Percentiles rank a stretch among this genome's conserved stretches.
Evolutionary conservation across 306 rosid genomes (phyloP).

Genomic region (Begonia masoniana): DNA sequence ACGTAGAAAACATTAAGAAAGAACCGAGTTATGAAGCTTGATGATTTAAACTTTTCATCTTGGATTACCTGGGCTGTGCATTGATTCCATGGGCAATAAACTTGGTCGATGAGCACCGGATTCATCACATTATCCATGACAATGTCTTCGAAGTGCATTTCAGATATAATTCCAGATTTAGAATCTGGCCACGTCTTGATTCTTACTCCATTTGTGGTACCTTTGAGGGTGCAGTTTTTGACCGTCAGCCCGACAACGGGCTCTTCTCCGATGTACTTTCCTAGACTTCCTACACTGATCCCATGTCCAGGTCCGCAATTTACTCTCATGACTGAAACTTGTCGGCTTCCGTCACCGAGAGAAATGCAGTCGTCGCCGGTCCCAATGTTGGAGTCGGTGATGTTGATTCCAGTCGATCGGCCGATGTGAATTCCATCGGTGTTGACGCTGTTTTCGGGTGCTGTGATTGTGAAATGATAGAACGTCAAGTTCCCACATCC

Average conservation of each 20-base stretch:
- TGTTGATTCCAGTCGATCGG: conserved; percentile 22
- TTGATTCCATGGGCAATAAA: conserved; percentile 27
- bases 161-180: conserved; percentile 25
- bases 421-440: conserved; percentile 46
- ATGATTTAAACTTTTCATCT: no score
- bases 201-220: conserved; percentile 10
- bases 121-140: conserved; percentile 33
- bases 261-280: conserved; percentile 17
- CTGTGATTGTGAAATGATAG: conserved; percentile 7
- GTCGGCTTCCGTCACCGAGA: conserved; percentile 26
- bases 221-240: conserved; percentile 10
- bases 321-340: conserved; percentile 7
- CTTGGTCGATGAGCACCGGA: conserved; percentile 42
- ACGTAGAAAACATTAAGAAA: background rate
- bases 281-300: conserved; percentile 30
- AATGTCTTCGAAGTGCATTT: conserved; percentile 24
- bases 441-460: conserved; percentile 21
- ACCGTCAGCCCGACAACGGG: conserved; percentile 13
- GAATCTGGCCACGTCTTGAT: conserved; percentile 38
- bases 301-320: conserved; percentile 46
- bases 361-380: conserved; percentile 50
- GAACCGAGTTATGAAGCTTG: background rate
- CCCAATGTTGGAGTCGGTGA: conserved; percentile 13
- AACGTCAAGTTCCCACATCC: conserved; percentile 24
- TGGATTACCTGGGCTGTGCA: conserved; percentile 31